phyloP scores from a whole-genome alignment of 2,329 filamentous ascomycete genomes.

The Neonectria neomacrospora region DNA sequence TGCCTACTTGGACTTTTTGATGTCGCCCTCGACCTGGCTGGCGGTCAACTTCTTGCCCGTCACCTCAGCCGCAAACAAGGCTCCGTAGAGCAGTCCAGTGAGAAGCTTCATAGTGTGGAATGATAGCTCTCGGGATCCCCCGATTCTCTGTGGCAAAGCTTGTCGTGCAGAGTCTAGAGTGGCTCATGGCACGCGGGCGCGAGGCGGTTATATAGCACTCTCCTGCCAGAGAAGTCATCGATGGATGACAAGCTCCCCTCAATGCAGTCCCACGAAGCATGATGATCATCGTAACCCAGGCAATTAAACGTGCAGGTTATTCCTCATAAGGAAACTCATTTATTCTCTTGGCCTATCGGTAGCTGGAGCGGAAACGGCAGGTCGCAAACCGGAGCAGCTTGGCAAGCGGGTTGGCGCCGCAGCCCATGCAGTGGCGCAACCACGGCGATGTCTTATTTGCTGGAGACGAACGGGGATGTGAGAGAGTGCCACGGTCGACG shows the following conservation, averaged over 20 bases:
- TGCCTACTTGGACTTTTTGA: slow-evolving; percentile 38
- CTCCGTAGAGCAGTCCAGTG: slow-evolving; percentile 34
- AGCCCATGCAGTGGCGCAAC: slow-evolving; percentile 28
- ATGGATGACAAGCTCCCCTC: not conserved
- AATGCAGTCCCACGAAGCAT: slow-evolving; percentile 5
- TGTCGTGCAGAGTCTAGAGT: not conserved
- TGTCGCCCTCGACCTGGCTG: slow-evolving; percentile 40
- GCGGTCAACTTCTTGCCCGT: slow-evolving; percentile 39
- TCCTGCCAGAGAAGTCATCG: not conserved
- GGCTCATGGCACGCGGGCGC: slow-evolving; percentile 10
- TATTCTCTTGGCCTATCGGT: slow-evolving; percentile 25
- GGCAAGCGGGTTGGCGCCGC: slow-evolving; percentile 30
- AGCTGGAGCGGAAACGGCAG: slow-evolving; percentile 38
- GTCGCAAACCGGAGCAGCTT: slow-evolving; percentile 35
- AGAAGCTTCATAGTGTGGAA: slow-evolving; percentile 39
- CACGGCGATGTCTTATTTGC: slow-evolving; percentile 23
- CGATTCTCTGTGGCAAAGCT: slow-evolving; percentile 1
- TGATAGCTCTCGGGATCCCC: not conserved
- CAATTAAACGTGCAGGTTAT: slow-evolving; percentile 4
- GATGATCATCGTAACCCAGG: slow-evolving; percentile 9
- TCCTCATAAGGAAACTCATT: slow-evolving; percentile 29
- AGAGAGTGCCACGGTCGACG: slow-evolving; percentile 3
- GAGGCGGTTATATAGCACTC: slow-evolving; percentile 29
- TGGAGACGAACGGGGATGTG: slow-evolving; percentile 22
- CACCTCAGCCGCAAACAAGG: slow-evolving; percentile 35